Percentiles rank a stretch among this genome's conserved stretches.
These are phyloP conservation scores for Globisporangium nagaii DNA, from an alignment of 352 stramenopile genomes.

Conservation along the genomic window DNA sequence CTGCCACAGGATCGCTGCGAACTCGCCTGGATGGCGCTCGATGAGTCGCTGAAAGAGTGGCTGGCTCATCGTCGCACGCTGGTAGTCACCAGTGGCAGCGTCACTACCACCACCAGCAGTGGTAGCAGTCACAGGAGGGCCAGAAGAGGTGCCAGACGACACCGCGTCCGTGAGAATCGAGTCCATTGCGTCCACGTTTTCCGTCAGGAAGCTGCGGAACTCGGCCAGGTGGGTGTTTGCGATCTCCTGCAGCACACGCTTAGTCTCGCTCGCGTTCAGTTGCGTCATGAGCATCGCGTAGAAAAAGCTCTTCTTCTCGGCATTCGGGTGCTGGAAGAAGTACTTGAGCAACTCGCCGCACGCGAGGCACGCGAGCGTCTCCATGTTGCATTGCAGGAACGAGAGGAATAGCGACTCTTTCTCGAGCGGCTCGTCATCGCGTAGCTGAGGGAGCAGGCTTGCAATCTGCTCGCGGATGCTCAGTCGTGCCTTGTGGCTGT, in stretches of 20 bases:
- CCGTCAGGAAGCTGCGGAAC: slow-evolving; percentile 39
- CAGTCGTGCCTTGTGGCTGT: background rate
- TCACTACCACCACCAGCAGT: background rate
- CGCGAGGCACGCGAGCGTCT: slow-evolving; percentile 19
- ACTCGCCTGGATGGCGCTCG: slow-evolving; percentile 46
- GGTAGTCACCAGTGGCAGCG: background rate
- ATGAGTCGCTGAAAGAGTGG: slow-evolving; percentile 55
- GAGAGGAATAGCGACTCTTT: slow-evolving; percentile 31
- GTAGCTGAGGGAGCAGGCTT: slow-evolving; percentile 22
- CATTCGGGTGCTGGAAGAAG: slow-evolving; percentile 20
- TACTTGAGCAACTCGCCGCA: slow-evolving; percentile 29
- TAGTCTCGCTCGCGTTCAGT: slow-evolving; percentile 13
- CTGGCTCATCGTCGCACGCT: slow-evolving; percentile 4
- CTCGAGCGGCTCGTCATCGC: slow-evolving; percentile 18
- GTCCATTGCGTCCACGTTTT: slow-evolving; percentile 45
- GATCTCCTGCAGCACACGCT: slow-evolving; percentile 26
- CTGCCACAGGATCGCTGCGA: slow-evolving; percentile 48
- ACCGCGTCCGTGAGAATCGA: slow-evolving; percentile 27
- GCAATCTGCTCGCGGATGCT: slow-evolving; percentile 24
- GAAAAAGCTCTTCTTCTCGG: slow-evolving; percentile 23
- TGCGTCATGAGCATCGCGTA: slow-evolving; percentile 32
- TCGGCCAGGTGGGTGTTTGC: slow-evolving; percentile 18
- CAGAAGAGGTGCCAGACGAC: background rate
- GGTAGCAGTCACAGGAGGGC: background rate
- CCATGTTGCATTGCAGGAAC: slow-evolving; percentile 30